These are phyloP conservation scores for Inosperma sp. DNA, from an alignment of 768 basidiomycete genomes.

Conservation along the genomic window DNA sequence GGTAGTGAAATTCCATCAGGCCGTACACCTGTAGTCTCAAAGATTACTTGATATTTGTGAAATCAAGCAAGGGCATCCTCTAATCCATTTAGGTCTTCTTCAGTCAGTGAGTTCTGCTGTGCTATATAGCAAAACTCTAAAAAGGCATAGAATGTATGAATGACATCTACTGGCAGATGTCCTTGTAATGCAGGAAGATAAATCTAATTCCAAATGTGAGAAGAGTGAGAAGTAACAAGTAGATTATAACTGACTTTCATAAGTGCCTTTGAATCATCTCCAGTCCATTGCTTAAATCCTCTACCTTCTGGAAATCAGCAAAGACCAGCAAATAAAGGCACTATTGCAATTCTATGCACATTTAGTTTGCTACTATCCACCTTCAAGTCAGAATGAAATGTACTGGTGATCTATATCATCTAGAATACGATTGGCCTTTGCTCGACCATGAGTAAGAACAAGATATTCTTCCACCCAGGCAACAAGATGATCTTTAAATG, in stretches of 20 bases:
- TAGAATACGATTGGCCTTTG: background rate
- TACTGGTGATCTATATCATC: slow-evolving; percentile 8
- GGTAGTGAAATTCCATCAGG: slow-evolving; percentile 13
- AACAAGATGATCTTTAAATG: slow-evolving; percentile 13
- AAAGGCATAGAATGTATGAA: slow-evolving; percentile 19
- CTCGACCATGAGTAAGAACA: background rate
- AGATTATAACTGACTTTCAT: slow-evolving; percentile 7
- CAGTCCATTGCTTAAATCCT: slow-evolving; percentile 12
- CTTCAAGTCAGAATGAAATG: background rate
- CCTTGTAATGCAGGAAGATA: slow-evolving; percentile 12
- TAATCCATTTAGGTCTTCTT: slow-evolving; percentile 18
- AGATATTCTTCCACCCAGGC: slow-evolving; percentile 7
- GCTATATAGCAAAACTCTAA: slow-evolving; percentile 31
- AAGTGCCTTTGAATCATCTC: slow-evolving; percentile 11
- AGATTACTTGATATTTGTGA: slow-evolving; percentile 24
- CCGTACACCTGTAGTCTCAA: slow-evolving; percentile 17
- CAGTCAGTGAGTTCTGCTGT: slow-evolving; percentile 7
- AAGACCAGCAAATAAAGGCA: slow-evolving; percentile 6
- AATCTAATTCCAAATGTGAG: background rate
- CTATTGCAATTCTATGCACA: slow-evolving; percentile 3
- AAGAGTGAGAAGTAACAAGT: background rate
- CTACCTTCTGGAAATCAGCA: slow-evolving; percentile 11
- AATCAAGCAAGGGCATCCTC: slow-evolving; percentile 20
- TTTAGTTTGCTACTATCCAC: background rate
- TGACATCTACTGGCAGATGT: slow-evolving; percentile 6